A percentile compares a stretch with the other conserved stretches of the same genome.
Conservation (phyloP, 1,284 basidiomycete species). For the Amylostereum areolatum region DNA sequence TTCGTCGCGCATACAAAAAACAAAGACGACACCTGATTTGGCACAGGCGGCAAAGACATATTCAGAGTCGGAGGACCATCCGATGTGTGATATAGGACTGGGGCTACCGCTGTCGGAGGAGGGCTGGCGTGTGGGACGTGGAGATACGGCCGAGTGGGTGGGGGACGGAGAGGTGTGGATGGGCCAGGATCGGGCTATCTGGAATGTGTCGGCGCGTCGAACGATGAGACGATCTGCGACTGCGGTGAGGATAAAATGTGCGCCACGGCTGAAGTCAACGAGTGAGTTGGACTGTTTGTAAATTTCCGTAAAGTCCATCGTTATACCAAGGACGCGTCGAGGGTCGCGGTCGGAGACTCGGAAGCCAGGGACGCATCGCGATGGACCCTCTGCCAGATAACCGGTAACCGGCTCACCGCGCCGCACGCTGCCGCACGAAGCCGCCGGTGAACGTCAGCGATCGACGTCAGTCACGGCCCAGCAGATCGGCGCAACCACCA, state of each 20-base stretch:
- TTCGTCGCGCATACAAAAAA: slow-evolving; percentile 71
- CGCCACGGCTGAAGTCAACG: slow-evolving; percentile 67
- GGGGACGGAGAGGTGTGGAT: slow-evolving; percentile 46
- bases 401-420: too few relatives aligned
- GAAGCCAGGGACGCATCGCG: background rate
- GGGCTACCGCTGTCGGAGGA: slow-evolving; percentile 9
- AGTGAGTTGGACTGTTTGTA: slow-evolving; percentile 66
- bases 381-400: too few relatives aligned
- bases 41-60: slow-evolving; percentile 73
- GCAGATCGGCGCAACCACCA: too few relatives aligned
- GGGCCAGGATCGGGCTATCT: slow-evolving; percentile 69
- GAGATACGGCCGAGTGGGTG: slow-evolving; percentile 30
- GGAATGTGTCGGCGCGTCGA: slow-evolving; percentile 69
- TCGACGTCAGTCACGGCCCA: too few relatives aligned
- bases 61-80: slow-evolving; percentile 81
- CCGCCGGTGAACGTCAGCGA: too few relatives aligned
- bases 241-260: slow-evolving; percentile 70
- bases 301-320: slow-evolving; percentile 70
- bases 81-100: slow-evolving; percentile 57
- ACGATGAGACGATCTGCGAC: slow-evolving; percentile 68
- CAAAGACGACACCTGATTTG: slow-evolving; percentile 57
- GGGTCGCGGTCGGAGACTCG: background rate
- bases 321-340: too few relatives aligned
- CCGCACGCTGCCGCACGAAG: too few relatives aligned
- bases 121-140: slow-evolving; percentile 16